phyloP scores from a whole-genome alignment of 2,329 filamentous ascomycete species.

The Colletotrichum acutatum region DNA sequence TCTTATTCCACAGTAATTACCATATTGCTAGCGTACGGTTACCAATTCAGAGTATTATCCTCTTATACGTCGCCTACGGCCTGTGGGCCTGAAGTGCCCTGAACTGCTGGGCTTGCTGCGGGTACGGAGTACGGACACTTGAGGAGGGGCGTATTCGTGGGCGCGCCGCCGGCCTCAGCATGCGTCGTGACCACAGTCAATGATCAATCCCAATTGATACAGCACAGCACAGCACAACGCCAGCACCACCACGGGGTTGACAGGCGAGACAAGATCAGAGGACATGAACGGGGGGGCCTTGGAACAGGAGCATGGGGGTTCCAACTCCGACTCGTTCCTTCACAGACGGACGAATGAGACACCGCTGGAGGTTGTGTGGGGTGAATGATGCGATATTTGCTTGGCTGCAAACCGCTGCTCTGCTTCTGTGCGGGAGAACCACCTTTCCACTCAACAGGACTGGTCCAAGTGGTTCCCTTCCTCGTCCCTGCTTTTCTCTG shows the following conservation, averaged over 20 bases:
- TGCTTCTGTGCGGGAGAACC: background rate
- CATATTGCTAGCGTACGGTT: background rate
- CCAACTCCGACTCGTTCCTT: slow-evolving; percentile 10
- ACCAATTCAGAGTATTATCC: background rate
- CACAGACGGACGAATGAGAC: slow-evolving; percentile 22
- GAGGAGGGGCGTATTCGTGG: slow-evolving; percentile 19
- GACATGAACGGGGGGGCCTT: background rate
- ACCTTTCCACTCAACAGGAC: background rate
- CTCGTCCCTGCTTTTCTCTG: slow-evolving; percentile 8
- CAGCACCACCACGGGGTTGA: background rate
- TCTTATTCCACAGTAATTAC: background rate
- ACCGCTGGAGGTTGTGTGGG: background rate
- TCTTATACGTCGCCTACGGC: slow-evolving; percentile 1
- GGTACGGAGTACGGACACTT: slow-evolving; percentile 5
- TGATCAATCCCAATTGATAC: slow-evolving; percentile 15
- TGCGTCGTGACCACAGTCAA: slow-evolving; percentile 20
- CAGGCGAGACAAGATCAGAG: slow-evolving; percentile 1
- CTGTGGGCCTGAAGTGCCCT: background rate
- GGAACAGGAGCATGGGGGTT: slow-evolving; percentile 13
- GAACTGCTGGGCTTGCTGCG: background rate
- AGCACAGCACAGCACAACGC: no score
- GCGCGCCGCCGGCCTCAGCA: background rate
- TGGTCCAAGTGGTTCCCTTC: background rate
- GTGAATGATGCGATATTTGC: slow-evolving; percentile 30
- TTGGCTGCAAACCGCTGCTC: slow-evolving; percentile 17